Evolutionary conservation across 306 rosid genomes (phyloP), one percentile per base, ranked within the genome.

Genomic region (Vigna angularis): DNA sequence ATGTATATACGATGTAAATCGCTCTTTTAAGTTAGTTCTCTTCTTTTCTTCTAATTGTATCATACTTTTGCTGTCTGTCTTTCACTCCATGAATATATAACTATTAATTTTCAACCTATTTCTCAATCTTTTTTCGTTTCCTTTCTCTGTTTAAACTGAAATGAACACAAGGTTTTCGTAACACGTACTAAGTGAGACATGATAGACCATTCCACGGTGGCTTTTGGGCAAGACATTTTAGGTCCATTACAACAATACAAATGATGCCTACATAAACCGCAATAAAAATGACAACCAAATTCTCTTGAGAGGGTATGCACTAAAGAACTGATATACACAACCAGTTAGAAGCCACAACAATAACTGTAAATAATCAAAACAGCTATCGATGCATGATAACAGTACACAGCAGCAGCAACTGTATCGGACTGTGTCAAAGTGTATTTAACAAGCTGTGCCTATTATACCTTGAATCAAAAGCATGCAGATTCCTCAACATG

Each of bases 361-460:
- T 63, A 56, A 38, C 77, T 66, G 66, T 20, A 26, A 67, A 61
- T 47, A 69, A 28, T 66, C 61, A 74, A 32, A 78, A 22, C 69
- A 61, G 47, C 70, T 61, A 69, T 18, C 59, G 18, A 45, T 70
- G 70, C 53, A 53, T 26, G 36, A 62, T 34, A 62, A 59, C 66
- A 62, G 74, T 50, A 78, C 34, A 73, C 13, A 73, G 70, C 78
- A 63, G 81, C 70, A 50, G 17, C 38, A 61, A 15, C 28, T 40
- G 71, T 15, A 32, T 61, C 28, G 75, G 75, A 76, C 40, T 18
- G 74, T 15, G 67, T 51, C 18, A 24, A 73, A 55, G 84, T 73
- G 64, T 78, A 66, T 71, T 71, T 51, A 70, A 78, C 85, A 79
- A 44, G 81, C 72, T 76, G 72, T 51, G 75, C 79, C 72, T 32